phyloP scores from a whole-genome alignment of 345 rosid species.

The Odontarrhena argentea region DNA sequence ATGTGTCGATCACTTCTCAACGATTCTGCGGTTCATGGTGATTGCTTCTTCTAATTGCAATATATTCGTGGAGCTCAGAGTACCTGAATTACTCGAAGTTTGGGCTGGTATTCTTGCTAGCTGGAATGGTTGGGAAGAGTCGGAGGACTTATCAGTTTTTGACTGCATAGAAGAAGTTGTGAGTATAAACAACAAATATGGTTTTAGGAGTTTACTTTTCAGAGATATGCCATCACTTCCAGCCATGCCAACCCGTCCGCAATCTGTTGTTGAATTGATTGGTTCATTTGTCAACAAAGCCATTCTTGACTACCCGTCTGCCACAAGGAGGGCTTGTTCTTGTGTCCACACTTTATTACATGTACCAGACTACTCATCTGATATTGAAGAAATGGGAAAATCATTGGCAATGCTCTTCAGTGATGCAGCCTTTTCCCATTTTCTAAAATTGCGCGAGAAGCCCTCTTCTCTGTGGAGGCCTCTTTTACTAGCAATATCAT shows the following conservation, averaged over 20 bases:
- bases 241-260: constrained; percentile 67
- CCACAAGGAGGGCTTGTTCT: constrained; percentile 76
- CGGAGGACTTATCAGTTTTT: constrained; percentile 76
- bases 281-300: constrained; percentile 72
- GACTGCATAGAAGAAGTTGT: constrained; percentile 81
- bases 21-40: constrained; percentile 59
- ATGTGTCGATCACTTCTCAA: constrained; percentile 66
- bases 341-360: constrained; percentile 71
- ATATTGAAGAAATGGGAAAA: constrained; percentile 55
- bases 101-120: constrained; percentile 83
- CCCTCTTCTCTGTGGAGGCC: constrained; percentile 76
- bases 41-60: constrained; percentile 56
- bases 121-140: constrained; percentile 93
- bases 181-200: constrained; percentile 55
- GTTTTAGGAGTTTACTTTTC: constrained; percentile 52
- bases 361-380: constrained; percentile 62
- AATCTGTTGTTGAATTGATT: constrained; percentile 70
- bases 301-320: constrained; percentile 73
- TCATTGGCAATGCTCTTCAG: constrained; percentile 57
- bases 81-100: constrained; percentile 58
- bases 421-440: constrained; percentile 70
- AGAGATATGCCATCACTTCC: constrained; percentile 65
- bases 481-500: constrained; percentile 71
- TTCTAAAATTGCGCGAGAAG: constrained; percentile 53
- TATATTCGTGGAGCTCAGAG: constrained; percentile 53